These are phyloP conservation scores for Aureobasidium lini DNA, from an alignment of 2,329 filamentous ascomycete species.

Conservation along the genomic window DNA sequence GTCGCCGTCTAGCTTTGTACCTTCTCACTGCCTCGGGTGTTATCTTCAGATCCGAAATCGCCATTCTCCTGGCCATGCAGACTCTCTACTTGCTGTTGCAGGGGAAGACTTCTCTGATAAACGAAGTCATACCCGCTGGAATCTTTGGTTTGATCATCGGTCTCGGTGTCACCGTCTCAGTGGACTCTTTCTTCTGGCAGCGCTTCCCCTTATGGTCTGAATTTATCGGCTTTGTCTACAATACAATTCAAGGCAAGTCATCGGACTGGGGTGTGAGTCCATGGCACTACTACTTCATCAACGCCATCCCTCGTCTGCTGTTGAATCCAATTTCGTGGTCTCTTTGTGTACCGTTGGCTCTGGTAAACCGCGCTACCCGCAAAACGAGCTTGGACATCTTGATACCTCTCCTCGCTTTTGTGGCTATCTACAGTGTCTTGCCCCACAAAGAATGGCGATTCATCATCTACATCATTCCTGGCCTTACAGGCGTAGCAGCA, in stretches of 20 bases:
- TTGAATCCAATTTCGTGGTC: conserved; percentile 65
- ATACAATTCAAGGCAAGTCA: conserved; percentile 75
- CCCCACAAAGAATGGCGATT: conserved; percentile 97
- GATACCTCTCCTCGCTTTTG: conserved; percentile 62
- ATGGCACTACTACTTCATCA: conserved; percentile 79
- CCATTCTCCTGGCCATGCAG: conserved; percentile 66
- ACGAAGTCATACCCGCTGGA: conserved; percentile 59
- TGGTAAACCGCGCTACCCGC: conserved; percentile 41
- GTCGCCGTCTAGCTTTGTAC: conserved; percentile 59
- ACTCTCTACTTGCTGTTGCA: conserved; percentile 56
- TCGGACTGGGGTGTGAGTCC: conserved; percentile 82
- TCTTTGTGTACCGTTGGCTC: conserved; percentile 43
- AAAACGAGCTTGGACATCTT: conserved; percentile 45
- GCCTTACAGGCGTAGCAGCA: conserved; percentile 69
- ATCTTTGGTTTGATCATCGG: conserved; percentile 57
- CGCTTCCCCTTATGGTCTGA: conserved; percentile 74
- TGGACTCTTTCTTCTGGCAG: conserved; percentile 96
- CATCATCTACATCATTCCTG: conserved; percentile 79
- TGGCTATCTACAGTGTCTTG: conserved; percentile 74
- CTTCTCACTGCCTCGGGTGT: conserved; percentile 73
- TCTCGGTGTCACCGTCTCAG: conserved; percentile 59
- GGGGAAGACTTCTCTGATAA: conserved; percentile 45
- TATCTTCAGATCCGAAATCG: conserved; percentile 84
- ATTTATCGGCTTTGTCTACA: conserved; percentile 81
- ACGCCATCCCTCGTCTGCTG: conserved; percentile 72